Conservation (phyloP, 768 basidiomycete genomes). For the Leccinum disarticulatum region DNA sequence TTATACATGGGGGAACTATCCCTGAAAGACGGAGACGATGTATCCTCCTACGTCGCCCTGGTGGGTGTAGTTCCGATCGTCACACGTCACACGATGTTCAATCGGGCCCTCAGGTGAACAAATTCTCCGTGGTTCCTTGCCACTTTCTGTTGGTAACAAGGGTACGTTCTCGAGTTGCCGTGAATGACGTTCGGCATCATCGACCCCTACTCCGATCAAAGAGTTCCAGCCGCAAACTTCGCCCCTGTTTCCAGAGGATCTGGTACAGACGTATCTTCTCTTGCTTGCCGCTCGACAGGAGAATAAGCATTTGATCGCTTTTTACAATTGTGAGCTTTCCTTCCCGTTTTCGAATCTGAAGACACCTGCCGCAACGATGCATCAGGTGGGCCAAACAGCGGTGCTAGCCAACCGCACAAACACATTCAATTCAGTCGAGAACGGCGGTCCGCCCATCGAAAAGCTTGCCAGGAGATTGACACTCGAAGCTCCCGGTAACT, state of each 20-base stretch:
- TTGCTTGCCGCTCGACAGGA: slow-evolving; percentile 65
- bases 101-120: slow-evolving; percentile 63
- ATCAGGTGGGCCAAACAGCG: slow-evolving; percentile 72
- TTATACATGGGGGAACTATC: slow-evolving; percentile 75
- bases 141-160: slow-evolving; percentile 88
- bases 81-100: slow-evolving; percentile 2
- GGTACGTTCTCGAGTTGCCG: slow-evolving; percentile 43
- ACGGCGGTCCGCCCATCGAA: slow-evolving; percentile 76
- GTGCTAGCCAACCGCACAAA: slow-evolving; percentile 89
- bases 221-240: slow-evolving; percentile 78
- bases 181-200: neutral
- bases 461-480: slow-evolving; percentile 54
- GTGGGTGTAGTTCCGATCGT: slow-evolving; percentile 41
- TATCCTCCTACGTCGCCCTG: slow-evolving; percentile 63
- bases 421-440: slow-evolving; percentile 77
- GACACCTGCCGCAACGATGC: neutral
- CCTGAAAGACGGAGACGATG: slow-evolving; percentile 45
- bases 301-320: slow-evolving; percentile 67
- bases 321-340: slow-evolving; percentile 77
- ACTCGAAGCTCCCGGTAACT: slow-evolving; percentile 45
- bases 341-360: neutral
- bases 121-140: slow-evolving; percentile 77
- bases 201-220: slow-evolving; percentile 27
- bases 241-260: slow-evolving; percentile 75
- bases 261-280: slow-evolving; percentile 72